These are phyloP conservation scores for Cystobasidium slooffiae DNA, from an alignment of 1,284 basidiomycete species.

Conservation along the genomic window DNA sequence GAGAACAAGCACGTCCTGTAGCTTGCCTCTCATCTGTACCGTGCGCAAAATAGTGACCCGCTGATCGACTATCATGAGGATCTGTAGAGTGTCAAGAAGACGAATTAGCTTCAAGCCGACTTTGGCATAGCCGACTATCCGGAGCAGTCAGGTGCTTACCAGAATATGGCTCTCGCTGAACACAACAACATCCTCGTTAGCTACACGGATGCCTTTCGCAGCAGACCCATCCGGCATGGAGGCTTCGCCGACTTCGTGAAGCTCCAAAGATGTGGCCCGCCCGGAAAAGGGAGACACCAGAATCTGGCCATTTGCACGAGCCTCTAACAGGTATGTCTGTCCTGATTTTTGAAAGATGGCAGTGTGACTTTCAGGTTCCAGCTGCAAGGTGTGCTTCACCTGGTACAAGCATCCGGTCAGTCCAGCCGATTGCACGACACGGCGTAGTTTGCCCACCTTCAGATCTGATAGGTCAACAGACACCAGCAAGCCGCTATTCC, in stretches of 20 bases:
- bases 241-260: not conserved
- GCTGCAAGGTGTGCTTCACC: not conserved
- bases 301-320: not conserved
- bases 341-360: constrained; percentile 6
- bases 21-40: not conserved
- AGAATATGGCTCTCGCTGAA: constrained; percentile 17
- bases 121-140: not conserved
- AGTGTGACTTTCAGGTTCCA: not conserved
- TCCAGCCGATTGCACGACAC: not conserved
- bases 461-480: not conserved
- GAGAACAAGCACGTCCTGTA: constrained; percentile 24
- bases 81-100: not conserved
- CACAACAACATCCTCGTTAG: constrained; percentile 34
- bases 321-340: constrained; percentile 6
- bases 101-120: not conserved
- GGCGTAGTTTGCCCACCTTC: not conserved
- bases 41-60: not conserved
- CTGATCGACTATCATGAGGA: constrained; percentile 29
- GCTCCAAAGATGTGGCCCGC: not conserved
- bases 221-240: constrained; percentile 14
- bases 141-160: not conserved
- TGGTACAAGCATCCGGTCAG: not conserved
- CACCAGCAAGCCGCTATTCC: constrained; percentile 9
- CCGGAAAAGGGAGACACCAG: not conserved
- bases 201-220: constrained; percentile 8